A percentile compares a stretch with the other conserved stretches of the same genome.
Conservation (phyloP, 192 early-diverging fungal genomes). For the Gonapodya prolifera region DNA sequence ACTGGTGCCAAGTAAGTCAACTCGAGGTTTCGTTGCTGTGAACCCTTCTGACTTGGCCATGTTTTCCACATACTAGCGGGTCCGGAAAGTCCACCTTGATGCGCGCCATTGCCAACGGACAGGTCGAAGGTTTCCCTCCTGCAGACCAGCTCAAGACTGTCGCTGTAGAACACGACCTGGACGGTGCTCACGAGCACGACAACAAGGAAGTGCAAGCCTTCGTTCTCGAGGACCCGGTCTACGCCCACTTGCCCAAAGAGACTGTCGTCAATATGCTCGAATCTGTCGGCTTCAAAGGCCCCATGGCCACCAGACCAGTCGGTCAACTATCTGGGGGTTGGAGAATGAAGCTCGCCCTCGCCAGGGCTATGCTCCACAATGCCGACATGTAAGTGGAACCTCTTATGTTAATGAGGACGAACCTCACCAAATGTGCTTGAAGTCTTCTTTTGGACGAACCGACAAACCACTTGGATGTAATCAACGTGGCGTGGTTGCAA, state of each 20-base stretch:
- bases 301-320: conserved; percentile 9
- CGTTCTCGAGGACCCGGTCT: conserved; percentile 22
- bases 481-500: conserved; percentile 63
- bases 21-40: too few species aligned
- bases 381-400: conserved; percentile 47
- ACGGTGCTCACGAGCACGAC: conserved; percentile 24
- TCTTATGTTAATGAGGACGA: neutral
- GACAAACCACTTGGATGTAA: conserved; percentile 75
- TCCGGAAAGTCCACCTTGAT: conserved; percentile 73
- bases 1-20: conserved; percentile 59
- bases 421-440: neutral
- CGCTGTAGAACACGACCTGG: conserved; percentile 36
- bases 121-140: conserved; percentile 41
- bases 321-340: conserved; percentile 39
- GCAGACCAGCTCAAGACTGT: conserved; percentile 32
- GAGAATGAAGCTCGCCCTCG: conserved; percentile 50
- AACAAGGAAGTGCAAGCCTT: conserved; percentile 32
- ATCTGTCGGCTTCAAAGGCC: conserved; percentile 35
- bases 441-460: conserved; percentile 81
- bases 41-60: too few species aligned
- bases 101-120: conserved; percentile 35
- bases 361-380: conserved; percentile 44
- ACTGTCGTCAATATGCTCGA: conserved; percentile 16
- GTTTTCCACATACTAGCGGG: too few species aligned
- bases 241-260: conserved; percentile 17